A percentile compares a stretch with the other conserved stretches of the same genome.
Evolutionary conservation across 306 rosid species (phyloP).

Genomic region (Quercus alba): DNA sequence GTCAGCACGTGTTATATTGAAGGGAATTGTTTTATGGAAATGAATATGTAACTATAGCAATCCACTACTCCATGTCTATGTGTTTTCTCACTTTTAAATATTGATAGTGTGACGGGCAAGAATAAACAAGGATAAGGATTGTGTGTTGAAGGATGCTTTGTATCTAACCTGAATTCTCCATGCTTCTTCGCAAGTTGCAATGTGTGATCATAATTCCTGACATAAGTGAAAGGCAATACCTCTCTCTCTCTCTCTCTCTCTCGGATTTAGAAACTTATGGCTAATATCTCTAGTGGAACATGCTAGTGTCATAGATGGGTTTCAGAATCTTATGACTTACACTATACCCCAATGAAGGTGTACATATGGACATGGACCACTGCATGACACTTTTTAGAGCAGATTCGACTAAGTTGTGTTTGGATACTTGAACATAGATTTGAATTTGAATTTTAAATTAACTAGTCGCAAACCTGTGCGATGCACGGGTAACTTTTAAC

Average conservation of each 20-base stretch:
- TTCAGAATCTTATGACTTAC: not conserved
- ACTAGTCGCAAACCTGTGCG: too few species aligned
- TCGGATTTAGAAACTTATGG: too few species aligned
- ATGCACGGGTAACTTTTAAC: too few species aligned
- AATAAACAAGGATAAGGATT: conserved; percentile 28
- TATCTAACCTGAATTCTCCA: conserved; percentile 17
- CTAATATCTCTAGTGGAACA: not conserved
- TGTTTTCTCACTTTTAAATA: not conserved
- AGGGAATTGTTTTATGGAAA: not conserved
- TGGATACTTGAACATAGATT: too few species aligned
- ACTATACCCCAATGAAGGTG: not conserved
- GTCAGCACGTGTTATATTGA: conserved; percentile 39
- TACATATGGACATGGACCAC: not conserved
- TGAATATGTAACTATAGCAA: not conserved
- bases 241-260: not conserved
- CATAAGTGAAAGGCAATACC: conserved; percentile 3
- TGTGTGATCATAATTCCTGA: conserved; percentile 18
- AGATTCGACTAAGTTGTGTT: too few species aligned
- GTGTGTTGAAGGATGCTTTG: conserved; percentile 33
- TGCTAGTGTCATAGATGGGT: not conserved
- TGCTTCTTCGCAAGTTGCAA: conserved; percentile 37
- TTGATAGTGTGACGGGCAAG: not conserved
- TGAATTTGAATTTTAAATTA: too few species aligned
- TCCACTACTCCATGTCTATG: conserved; percentile 9
- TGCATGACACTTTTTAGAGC: not conserved